Evolutionary conservation across 225 moss, liverwort and hornwort species (phyloP).

Genomic region (Antitrichia curtipendula): DNA sequence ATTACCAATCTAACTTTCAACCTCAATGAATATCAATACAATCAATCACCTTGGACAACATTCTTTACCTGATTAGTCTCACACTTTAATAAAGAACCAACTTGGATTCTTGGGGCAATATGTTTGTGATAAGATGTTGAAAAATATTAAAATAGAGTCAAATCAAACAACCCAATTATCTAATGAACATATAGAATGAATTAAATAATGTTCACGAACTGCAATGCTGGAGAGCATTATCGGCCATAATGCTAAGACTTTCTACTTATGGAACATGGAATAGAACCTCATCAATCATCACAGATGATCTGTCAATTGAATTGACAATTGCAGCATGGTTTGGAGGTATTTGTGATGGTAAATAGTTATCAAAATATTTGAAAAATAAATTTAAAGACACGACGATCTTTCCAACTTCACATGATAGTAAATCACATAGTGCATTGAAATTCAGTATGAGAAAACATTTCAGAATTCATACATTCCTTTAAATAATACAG

Average conservation of each 20-base stretch:
- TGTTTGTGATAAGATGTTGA: not conserved
- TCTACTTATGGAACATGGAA: not conserved
- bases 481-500: not conserved
- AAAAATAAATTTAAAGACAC: not conserved
- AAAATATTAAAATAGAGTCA: not conserved
- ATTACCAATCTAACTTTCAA: not conserved
- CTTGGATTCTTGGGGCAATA: too few species aligned
- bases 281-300: not conserved
- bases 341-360: not conserved
- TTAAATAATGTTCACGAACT: not conserved
- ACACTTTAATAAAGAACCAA: not conserved
- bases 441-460: not conserved
- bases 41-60: too few species aligned
- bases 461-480: not conserved
- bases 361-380: not conserved
- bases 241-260: not conserved
- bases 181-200: not conserved
- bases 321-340: not conserved
- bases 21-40: too few species aligned
- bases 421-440: too few species aligned
- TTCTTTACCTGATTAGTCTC: not conserved
- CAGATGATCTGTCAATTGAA: not conserved
- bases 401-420: not conserved
- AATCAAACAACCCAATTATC: not conserved
- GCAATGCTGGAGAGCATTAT: not conserved